Conservation (phyloP, 73 alveolate species). For the Symbiodinium pilosum region DNA sequence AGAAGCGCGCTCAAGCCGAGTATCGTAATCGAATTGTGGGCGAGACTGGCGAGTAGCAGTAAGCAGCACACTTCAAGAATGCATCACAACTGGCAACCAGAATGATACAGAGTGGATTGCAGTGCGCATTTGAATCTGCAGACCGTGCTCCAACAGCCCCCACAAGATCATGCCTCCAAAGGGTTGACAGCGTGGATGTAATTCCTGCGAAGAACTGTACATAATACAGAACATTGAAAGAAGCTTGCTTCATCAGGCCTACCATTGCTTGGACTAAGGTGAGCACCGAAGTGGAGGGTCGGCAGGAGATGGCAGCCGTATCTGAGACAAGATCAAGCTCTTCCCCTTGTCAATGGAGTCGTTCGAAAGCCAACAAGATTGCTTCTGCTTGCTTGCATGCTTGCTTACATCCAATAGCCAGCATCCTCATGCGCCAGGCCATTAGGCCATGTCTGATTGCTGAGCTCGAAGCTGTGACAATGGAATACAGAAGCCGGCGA, state of each 20-base stretch:
- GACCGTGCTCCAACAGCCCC: not conserved
- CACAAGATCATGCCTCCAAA: constrained; percentile 19
- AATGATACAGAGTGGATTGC: too few species aligned
- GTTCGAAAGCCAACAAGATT: too few species aligned
- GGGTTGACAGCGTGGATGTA: constrained; percentile 84
- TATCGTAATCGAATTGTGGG: constrained; percentile 65
- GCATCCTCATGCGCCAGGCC: not conserved
- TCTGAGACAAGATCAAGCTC: not conserved
- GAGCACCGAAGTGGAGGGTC: constrained; percentile 44
- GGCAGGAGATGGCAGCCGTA: constrained; percentile 75
- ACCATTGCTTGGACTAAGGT: not conserved
- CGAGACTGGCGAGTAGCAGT: constrained; percentile 25
- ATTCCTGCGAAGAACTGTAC: constrained; percentile 26
- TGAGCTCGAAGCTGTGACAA: constrained; percentile 42
- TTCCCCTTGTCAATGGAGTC: constrained; percentile 52
- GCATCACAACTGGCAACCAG: not conserved
- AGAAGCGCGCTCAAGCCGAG: constrained; percentile 43
- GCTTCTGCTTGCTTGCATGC: too few species aligned
- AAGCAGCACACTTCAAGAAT: not conserved
- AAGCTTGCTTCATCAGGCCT: not conserved
- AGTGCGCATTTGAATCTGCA: too few species aligned
- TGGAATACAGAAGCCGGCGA: constrained; percentile 73
- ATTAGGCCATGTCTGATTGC: not conserved
- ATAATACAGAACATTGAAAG: too few species aligned
- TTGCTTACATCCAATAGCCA: not conserved